Evolutionary conservation across 2,329 filamentous ascomycete genomes (phyloP), one percentile per base, ranked within the genome.

Genomic region (Rhynchosporium graminicola): DNA sequence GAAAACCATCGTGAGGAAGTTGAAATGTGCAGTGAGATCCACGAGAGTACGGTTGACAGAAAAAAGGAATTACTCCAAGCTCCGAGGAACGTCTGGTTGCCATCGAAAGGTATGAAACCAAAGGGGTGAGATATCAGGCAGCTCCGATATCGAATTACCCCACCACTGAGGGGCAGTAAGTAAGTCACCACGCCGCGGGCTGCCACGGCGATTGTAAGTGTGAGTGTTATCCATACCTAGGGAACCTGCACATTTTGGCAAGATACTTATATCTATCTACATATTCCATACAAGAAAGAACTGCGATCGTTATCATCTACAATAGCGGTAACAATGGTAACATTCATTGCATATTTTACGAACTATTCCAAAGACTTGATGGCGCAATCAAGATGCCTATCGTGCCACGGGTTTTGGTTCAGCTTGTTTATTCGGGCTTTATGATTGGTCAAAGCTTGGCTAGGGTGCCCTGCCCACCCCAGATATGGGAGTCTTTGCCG

Each of bases 21-120:
- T 36, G 6, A 31, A 56, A 43, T 57, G 45, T 43, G 29, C 3
- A 36, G 15, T 40, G 58, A 12, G 38, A 54, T 43, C 46, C 7
- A n/a, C 9, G 33, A 50, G 12, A 29, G 29, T 12, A 51, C 20
- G 58, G 33, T 47, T 12, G 13, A 43, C 7, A 43, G 15, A 9
- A 43, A 43, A 43, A 43, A 12, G 29, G 40, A 40, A 29, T 36
- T 33, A 40, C 42, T 58, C 45, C 28, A 20, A 45, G 20, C 33
- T 40, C 28, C 4, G 33, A 58, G 38, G 54, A 63, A 60, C 47
- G 50, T 65, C 62, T 50, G 65, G 61, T 69, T 69, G 60, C 59
- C 56, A 71, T 71, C 67, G 69, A 70, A 68, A 20, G 20, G 20
- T 20, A 20, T 20, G 20, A 20, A 69, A 70, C 70, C 67, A 60